Base-by-base conservation (phyloP, 805 yeast genomes). In the Saccharomycopsis guyanensis region DNA sequence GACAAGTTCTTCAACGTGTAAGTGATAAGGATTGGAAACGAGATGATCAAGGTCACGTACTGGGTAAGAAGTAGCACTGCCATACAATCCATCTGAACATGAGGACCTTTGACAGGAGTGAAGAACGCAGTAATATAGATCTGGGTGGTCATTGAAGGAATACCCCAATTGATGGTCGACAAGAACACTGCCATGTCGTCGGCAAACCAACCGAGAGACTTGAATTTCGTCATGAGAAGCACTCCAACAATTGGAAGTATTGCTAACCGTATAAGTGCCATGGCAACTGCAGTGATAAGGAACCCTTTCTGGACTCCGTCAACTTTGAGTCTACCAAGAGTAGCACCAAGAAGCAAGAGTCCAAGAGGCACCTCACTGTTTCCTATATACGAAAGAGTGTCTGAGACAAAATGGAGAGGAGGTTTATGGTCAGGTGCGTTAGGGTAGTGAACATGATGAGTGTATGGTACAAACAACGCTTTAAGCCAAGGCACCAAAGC, bases 311-410 rank as follows among this genome's bases (percentile, higher is more conserved):
- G 82, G 59, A 89, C 66, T 18, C 69, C 60, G 12, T 72, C 73
- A 32, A 87, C 66, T 48, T 75, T 66, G 39, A 91, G 70, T 43
- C 96, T 67, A 1, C 96, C 84, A 39, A 91, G 77, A 4, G 96
- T 88, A 3, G 91, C 95, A 1, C 98, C 98, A 22, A 93, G 63
- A 41, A 93, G 60, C 42, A 87, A 61, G 49, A 91, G 69, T 3
- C 97, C 98, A 46, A 87, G 66, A 2, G 97, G 97, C 29, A 91
- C 97, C 37, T 86, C 80, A 0, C 97, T 96, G 2, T 80, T 78
- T 0, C 95, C 96, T 3, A 93, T 66, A 59, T 89, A 93, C 7
- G 75, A 59, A 1, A 89, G 69, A 50, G 79, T 78, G 59, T 91
- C 96, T 76, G 91, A 84, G 3, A 91, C 54, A 54, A 91, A 91